Evolutionary conservation across 306 rosid species (phyloP), one percentile per base, ranked within the genome.

Genomic region (Sindora glabra): DNA sequence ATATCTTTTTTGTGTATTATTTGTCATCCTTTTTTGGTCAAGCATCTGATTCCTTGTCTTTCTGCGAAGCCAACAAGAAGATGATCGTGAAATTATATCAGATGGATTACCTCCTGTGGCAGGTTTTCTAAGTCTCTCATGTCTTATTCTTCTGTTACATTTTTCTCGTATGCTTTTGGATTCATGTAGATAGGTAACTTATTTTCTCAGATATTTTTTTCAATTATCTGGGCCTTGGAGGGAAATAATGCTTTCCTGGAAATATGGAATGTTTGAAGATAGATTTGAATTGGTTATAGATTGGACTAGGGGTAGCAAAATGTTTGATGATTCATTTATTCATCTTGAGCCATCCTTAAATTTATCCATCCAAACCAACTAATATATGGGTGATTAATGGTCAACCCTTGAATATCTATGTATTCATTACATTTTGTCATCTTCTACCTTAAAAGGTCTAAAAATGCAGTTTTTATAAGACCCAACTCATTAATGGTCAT

Each of bases 51-150:
- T 65, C 50, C 9, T 49, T 74, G 65, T 60, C 19, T 67, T 72
- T 67, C 36, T 53, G 17, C 68, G 37, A 77, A 91, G 92, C 75
- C 86, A 77, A 59, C 80, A 55, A 67, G 92, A 83, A 51, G 86
- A 67, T 63, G 89, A 75, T 42, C 75, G 68, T 2, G 87, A 75
- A 68, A 68, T 66, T 73, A 53, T 70, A 22, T 65, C 77, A 0
- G 77, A 79, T 10, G 81, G 75, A 56, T 60, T 64, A 54, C 73
- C 91, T 55, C 65, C 91, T 2, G 83, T 91, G 5, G 60, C 96
- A 83, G 97, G 97, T 91, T 78, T n/a, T 64, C 22, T 54, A 1
- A 45, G 14, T 30, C 58, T 71, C 76, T 62, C 74, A 59, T 73
- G 22, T 44, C 34, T 60, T 32, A 7, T 62, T 55, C 62, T 7